Conservation (phyloP, 2,329 filamentous ascomycete species). For the Microsporum audouinii region DNA sequence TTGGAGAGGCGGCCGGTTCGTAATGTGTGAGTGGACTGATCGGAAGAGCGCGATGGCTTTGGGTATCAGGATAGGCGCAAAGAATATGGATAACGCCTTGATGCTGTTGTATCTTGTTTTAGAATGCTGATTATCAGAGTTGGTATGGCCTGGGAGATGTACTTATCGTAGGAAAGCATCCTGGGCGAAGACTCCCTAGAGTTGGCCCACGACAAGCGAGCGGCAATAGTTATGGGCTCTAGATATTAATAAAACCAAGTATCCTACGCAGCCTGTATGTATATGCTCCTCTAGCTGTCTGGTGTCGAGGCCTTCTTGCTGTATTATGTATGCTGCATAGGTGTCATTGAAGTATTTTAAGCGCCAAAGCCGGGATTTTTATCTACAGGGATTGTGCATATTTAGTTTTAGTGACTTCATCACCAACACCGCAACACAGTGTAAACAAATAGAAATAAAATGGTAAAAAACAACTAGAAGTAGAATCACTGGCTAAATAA, state of each 20-base stretch:
- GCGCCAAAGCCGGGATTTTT: background rate
- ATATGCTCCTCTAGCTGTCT: background rate
- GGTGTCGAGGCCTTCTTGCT: background rate
- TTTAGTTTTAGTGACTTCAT: background rate
- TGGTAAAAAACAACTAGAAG: background rate
- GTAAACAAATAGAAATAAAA: background rate
- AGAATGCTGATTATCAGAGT: background rate
- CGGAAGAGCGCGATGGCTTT: conserved; percentile 30
- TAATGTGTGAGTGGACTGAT: conserved; percentile 23
- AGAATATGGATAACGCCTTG: conserved; percentile 34
- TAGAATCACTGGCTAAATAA: background rate
- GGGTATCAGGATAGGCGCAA: conserved; percentile 33
- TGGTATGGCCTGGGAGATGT: background rate
- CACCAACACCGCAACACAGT: background rate
- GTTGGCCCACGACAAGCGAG: background rate
- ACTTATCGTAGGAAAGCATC: conserved; percentile 15
- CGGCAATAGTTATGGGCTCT: background rate
- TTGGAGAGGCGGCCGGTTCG: conserved; percentile 27
- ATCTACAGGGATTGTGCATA: background rate
- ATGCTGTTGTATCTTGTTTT: conserved; percentile 20
- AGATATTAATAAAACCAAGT: background rate
- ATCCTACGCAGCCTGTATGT: background rate
- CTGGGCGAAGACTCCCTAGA: background rate
- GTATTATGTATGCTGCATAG: background rate
- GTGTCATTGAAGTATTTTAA: background rate